phyloP scores from a whole-genome alignment of 139 green algal species.

The Chlorella vulgaris region DNA sequence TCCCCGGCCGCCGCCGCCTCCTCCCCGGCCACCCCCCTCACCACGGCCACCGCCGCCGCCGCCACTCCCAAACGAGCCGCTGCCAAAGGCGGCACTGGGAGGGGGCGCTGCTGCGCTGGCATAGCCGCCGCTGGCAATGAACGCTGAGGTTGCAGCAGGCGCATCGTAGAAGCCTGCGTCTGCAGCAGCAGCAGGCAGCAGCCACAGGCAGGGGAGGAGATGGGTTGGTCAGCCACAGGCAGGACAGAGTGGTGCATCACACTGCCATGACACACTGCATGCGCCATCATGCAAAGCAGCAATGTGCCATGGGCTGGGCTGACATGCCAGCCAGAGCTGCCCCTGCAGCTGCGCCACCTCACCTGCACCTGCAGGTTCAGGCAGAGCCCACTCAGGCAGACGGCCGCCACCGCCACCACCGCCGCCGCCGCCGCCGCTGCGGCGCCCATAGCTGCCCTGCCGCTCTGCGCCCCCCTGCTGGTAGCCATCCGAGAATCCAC shows the following conservation, averaged over 20 bases:
- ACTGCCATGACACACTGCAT: no score
- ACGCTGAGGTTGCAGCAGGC: slow-evolving; percentile 24
- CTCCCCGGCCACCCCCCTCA: neutral
- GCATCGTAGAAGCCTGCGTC: slow-evolving; percentile 27
- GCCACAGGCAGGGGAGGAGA: neutral
- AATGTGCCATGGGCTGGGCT: no score
- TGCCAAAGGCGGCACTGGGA: neutral
- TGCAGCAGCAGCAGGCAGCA: neutral
- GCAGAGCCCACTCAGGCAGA: slow-evolving; percentile 36
- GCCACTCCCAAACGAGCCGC: neutral
- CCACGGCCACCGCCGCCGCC: neutral
- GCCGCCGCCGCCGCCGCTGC: neutral
- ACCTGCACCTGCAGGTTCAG: slow-evolving; percentile 11
- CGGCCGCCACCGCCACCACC: slow-evolving; percentile 2
- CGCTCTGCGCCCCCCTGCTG: slow-evolving; percentile 13
- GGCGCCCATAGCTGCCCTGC: slow-evolving; percentile 13
- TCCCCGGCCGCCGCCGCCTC: neutral
- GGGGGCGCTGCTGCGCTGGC: neutral
- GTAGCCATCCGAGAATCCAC: slow-evolving; percentile 8
- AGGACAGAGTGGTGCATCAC: no score
- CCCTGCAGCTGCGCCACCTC: neutral
- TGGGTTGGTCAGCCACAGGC: neutral
- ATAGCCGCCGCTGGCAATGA: slow-evolving; percentile 41
- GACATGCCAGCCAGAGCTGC: no score
- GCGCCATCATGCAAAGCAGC: no score